Evolutionary conservation across 768 basidiomycete species (phyloP).

Genomic region (Pleurotus platypus): DNA sequence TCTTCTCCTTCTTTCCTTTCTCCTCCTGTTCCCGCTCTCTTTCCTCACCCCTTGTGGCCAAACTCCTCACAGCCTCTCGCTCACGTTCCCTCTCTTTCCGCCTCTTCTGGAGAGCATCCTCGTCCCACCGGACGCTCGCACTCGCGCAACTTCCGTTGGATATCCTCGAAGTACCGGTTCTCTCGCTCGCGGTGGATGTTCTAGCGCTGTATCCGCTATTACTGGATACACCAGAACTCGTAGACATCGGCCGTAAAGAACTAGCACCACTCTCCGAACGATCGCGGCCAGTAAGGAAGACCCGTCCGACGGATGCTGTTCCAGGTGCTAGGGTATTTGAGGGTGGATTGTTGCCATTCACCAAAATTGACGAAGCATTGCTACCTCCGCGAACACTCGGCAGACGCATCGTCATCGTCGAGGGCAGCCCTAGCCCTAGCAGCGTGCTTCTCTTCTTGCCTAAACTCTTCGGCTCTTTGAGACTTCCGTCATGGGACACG

Average conservation of each 20-base stretch:
- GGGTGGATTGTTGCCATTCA: conserved; percentile 4
- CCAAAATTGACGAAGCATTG: conserved; percentile 28
- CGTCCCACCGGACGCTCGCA: conserved; percentile 49
- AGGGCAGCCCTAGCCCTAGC: conserved; percentile 61
- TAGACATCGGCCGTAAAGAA: conserved; percentile 46
- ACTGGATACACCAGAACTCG: conserved; percentile 35
- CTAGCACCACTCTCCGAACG: conserved; percentile 15
- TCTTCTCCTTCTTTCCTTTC: conserved; percentile 19
- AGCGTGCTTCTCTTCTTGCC: conserved; percentile 60
- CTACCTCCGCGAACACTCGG: conserved; percentile 37
- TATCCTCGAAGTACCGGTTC: conserved; percentile 24
- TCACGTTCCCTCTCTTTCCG: conserved; percentile 38
- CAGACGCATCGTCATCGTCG: conserved; percentile 39
- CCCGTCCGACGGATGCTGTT: conserved; percentile 34
- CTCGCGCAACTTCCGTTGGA: conserved; percentile 37
- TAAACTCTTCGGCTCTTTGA: conserved; percentile 30
- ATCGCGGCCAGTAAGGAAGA: conserved; percentile 13
- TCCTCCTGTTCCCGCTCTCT: conserved; percentile 16
- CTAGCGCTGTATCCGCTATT: conserved; percentile 10
- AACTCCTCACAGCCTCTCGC: conserved; percentile 30
- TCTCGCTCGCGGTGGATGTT: conserved; percentile 1
- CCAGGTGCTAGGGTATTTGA: conserved; percentile 4
- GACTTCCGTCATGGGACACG: conserved; percentile 19
- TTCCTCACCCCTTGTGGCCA: conserved; percentile 15
- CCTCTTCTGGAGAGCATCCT: conserved; percentile 42